Percentiles rank a stretch among this genome's conserved stretches.
Conservation (phyloP, 2,329 filamentous ascomycete genomes). For the Apiospora hydei region DNA sequence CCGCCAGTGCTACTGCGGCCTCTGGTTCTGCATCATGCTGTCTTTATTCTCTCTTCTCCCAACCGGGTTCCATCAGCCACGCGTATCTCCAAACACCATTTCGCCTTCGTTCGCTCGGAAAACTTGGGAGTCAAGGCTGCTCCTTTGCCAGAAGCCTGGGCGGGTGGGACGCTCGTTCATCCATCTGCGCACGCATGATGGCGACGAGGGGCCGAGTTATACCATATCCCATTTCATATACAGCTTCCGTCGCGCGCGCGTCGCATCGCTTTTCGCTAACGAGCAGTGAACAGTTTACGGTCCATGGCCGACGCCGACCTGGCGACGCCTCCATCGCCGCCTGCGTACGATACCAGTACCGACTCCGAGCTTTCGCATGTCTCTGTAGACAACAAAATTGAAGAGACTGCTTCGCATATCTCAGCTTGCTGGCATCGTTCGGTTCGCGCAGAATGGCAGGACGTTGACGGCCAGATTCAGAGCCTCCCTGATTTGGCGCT, state of each 20-base stretch:
- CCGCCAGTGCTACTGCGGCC: slow-evolving; percentile 26
- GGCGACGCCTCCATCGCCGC: slow-evolving; percentile 17
- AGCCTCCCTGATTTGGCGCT: slow-evolving; percentile 22
- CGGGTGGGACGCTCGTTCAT: slow-evolving; percentile 24
- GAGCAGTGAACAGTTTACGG: slow-evolving; percentile 1
- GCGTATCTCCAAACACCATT: slow-evolving; percentile 8
- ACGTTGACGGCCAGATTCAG: neutral
- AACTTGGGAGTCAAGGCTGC: slow-evolving; percentile 26
- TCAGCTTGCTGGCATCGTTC: slow-evolving; percentile 21
- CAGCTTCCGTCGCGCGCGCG: neutral
- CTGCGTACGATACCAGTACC: slow-evolving; percentile 2
- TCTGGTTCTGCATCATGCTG: slow-evolving; percentile 4
- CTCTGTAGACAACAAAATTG: neutral
- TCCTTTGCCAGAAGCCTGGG: slow-evolving; percentile 27
- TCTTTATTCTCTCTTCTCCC: neutral
- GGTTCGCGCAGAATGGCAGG: slow-evolving; percentile 19
- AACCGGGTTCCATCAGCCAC: neutral
- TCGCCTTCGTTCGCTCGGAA: slow-evolving; percentile 21
- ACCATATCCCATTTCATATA: neutral
- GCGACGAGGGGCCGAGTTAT: slow-evolving; percentile 25
- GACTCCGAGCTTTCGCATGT: slow-evolving; percentile 2
- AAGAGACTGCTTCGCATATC: neutral
- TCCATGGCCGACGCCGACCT: slow-evolving; percentile 23
- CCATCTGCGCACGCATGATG: slow-evolving; percentile 10
- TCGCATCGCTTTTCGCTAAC: slow-evolving; percentile 21